Evolutionary conservation across 2,329 filamentous ascomycete genomes (phyloP), one percentile per base, ranked within the genome.

Genomic region (Aureobasidium sp.): DNA sequence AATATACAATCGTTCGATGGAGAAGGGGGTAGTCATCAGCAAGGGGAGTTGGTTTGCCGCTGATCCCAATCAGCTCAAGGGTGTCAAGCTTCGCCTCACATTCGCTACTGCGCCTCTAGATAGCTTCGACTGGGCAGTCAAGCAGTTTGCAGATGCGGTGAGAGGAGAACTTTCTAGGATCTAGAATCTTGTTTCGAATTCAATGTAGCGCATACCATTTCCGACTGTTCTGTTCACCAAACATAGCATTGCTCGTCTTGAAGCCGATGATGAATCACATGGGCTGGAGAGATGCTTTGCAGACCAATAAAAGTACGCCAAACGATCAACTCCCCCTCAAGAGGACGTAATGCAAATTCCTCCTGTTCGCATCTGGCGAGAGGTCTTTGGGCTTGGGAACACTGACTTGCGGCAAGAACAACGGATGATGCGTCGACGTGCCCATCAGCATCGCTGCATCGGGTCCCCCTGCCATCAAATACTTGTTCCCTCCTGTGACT

Each of bases 1-100:
- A 6, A 39, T 49, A 10, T 49, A 49, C 34, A 49, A 49, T 16
- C 32, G 16, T 14, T 38, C 45, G 2, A 49, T 49, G 45, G 45
- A 49, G 5, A 49, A 49, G 12, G 45, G 45, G 30, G 45, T 49
- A 6, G 45, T 49, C 1, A 49, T 49, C 3, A 49, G 45, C 21
- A 49, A 49, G 17, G 45, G 45, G 19, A 49, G 45, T 22, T 49
- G 45, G 45, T 49, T 49, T 7, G 45, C 34, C 2, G 45, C 45
- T 2, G 45, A 38, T n/a, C 22, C 34, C 11, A 34, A 39, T 19
- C 45, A 49, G 17, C 45, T 39, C 11, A 39, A 34, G 34, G 34
- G 45, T 17, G 17, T 49, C 22, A 49, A 49, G 34, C 34, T 49
- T 21, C 45, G 45, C 16, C 17, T 49, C 17, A 49, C 45, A 1